phyloP scores from a whole-genome alignment of 306 rosid genomes.

The Trifolium fragiferum region DNA sequence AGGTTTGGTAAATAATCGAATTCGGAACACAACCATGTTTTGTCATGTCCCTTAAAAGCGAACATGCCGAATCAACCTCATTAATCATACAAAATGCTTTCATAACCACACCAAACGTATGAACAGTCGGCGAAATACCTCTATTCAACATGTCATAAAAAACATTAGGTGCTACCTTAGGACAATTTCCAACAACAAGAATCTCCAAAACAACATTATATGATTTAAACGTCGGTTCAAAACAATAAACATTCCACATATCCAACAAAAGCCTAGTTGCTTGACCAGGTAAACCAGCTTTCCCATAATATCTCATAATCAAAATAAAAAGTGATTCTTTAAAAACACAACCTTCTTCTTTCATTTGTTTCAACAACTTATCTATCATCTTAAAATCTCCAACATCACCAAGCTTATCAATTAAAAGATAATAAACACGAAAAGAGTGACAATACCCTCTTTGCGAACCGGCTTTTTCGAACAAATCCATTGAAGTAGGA shows the following conservation, averaged over 20 bases:
- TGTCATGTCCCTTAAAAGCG: constrained; percentile 83
- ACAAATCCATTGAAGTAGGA: constrained; percentile 73
- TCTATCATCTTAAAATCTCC: constrained; percentile 76
- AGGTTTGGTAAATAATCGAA: constrained; percentile 83
- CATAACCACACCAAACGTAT: constrained; percentile 80
- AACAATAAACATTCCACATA: constrained; percentile 70
- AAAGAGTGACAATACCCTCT: constrained; percentile 77
- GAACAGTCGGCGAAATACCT: constrained; percentile 71
- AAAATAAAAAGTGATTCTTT: constrained; percentile 77
- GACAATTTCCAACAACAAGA: constrained; percentile 74
- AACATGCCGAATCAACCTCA: constrained; percentile 88
- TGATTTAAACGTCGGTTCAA: constrained; percentile 72
- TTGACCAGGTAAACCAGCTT: constrained; percentile 82
- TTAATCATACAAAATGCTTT: constrained; percentile 76
- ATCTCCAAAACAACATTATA: constrained; percentile 82
- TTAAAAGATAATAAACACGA: constrained; percentile 62
- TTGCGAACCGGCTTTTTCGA: constrained; percentile 69
- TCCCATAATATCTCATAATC: constrained; percentile 77
- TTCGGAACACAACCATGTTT: constrained; percentile 91
- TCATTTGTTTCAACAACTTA: constrained; percentile 74
- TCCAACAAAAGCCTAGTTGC: constrained; percentile 87
- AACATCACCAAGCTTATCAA: constrained; percentile 79
- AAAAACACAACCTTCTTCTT: constrained; percentile 68
- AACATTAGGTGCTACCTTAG: constrained; percentile 69
- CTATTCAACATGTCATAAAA: constrained; percentile 87